phyloP scores from a whole-genome alignment of 2,329 filamentous ascomycete genomes.

The Colletotrichum tamarilloi region DNA sequence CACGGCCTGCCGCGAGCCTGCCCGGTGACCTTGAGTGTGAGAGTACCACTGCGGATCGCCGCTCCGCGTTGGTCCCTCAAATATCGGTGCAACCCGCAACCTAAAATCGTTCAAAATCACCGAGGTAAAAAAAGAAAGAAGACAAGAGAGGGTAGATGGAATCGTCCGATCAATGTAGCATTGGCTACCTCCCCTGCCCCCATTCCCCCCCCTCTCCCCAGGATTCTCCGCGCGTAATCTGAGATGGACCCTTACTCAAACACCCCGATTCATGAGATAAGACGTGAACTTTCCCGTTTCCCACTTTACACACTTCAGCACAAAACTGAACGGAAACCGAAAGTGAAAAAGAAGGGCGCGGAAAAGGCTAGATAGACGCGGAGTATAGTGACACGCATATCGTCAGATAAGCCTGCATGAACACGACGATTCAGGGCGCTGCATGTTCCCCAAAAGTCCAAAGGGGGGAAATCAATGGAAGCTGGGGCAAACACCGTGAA shows the following conservation, averaged over 20 bases:
- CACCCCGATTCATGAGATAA: background rate
- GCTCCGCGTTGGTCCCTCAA: background rate
- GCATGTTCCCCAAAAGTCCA: background rate
- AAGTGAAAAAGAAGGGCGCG: background rate
- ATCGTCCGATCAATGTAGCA: background rate
- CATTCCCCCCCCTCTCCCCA: background rate
- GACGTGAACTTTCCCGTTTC: no score
- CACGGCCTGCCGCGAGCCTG: no score
- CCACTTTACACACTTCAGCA: background rate
- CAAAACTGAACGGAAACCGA: background rate
- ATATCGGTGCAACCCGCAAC: conserved; percentile 5
- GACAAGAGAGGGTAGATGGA: background rate
- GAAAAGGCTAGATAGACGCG: background rate
- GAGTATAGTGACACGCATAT: background rate
- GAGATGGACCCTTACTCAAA: background rate
- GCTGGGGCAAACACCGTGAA: no score
- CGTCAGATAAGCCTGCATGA: background rate
- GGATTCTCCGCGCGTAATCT: background rate
- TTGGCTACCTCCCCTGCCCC: background rate
- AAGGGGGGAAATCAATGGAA: background rate
- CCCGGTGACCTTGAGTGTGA: no score
- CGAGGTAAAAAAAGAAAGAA: background rate
- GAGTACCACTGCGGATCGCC: no score
- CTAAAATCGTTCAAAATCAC: background rate
- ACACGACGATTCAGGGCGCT: background rate